phyloP scores from a whole-genome alignment of 331 rosid species.

The Stylosanthes scabra region DNA sequence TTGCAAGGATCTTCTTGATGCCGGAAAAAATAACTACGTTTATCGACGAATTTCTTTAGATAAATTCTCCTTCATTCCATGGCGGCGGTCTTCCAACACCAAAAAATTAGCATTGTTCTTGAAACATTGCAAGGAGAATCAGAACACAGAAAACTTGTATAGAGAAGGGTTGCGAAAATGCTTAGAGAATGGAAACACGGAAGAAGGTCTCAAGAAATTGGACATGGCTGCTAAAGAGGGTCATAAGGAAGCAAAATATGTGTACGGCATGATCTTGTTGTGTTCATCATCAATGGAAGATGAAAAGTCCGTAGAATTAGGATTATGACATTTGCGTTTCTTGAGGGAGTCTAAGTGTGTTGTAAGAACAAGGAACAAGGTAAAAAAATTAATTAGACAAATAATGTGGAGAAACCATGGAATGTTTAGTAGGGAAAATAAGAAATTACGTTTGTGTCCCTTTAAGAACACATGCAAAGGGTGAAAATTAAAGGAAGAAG shows the following conservation, averaged over 20 bases:
- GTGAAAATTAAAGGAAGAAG: conserved; percentile 9
- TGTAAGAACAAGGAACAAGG: conserved; percentile 6
- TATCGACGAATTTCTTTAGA: conserved; percentile 20
- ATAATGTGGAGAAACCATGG: neutral
- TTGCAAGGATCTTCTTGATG: conserved; percentile 29
- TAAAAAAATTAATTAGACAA: fast-evolving
- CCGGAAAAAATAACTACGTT: neutral
- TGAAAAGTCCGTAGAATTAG: neutral
- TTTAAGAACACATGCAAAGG: conserved; percentile 4
- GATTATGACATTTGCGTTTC: conserved; percentile 18
- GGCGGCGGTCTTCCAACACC: fast-evolving
- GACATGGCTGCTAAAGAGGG: conserved; percentile 23
- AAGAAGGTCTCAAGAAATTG: neutral
- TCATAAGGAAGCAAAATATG: conserved; percentile 33
- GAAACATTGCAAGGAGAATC: conserved; percentile 4
- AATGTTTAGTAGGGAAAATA: neutral
- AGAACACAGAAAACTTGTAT: conserved; percentile 15
- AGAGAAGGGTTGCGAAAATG: conserved; percentile 29
- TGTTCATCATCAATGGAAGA: neutral
- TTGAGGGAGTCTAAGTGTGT: conserved; percentile 27
- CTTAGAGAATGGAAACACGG: neutral
- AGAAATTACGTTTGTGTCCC: neutral
- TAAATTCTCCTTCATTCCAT: neutral
- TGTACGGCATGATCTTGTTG: conserved; percentile 27
- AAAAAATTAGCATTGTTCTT: neutral